Conservation (phyloP, 305 asterid species). For the Fraxinus velutina region DNA sequence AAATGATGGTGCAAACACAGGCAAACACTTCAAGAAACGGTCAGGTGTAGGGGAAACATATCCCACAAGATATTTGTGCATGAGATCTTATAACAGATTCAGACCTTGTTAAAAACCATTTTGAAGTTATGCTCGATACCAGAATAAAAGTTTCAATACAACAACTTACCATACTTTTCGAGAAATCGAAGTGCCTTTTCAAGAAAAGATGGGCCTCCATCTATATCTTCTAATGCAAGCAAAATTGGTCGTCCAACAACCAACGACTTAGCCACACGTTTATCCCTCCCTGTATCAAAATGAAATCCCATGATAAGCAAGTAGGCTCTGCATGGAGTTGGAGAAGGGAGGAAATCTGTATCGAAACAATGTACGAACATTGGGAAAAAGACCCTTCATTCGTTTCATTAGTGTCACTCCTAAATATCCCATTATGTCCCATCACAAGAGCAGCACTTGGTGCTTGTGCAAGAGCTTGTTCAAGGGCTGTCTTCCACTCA, state of each 20-base stretch:
- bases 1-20: not conserved
- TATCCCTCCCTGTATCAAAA: conserved; percentile 80
- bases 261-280: conserved; percentile 78
- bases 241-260: conserved; percentile 98
- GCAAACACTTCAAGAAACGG: conserved; percentile 4
- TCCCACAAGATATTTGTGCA: conserved; percentile 11
- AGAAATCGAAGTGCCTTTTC: conserved; percentile 97
- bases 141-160: conserved; percentile 18
- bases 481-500: conserved; percentile 98
- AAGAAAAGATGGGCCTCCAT: conserved; percentile 97
- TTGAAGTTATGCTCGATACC: conserved; percentile 4
- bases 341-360: conserved; percentile 5
- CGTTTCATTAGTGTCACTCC: conserved; percentile 70
- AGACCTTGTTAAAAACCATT: conserved; percentile 9
- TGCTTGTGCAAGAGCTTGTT: conserved; percentile 93
- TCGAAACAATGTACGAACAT: conserved; percentile 47
- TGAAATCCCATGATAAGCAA: conserved; percentile 12
- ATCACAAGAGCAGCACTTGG: conserved; percentile 97
- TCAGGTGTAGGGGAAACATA: conserved; percentile 12
- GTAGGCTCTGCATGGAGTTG: conserved; percentile 3
- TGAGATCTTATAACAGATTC: conserved; percentile 11
- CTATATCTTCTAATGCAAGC: conserved; percentile 96
- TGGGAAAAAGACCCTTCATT: conserved; percentile 83
- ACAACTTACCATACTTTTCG: conserved; percentile 74
- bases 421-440: conserved; percentile 94